Conservation (phyloP, 1,284 basidiomycete genomes). For the Waitea zeae region DNA sequence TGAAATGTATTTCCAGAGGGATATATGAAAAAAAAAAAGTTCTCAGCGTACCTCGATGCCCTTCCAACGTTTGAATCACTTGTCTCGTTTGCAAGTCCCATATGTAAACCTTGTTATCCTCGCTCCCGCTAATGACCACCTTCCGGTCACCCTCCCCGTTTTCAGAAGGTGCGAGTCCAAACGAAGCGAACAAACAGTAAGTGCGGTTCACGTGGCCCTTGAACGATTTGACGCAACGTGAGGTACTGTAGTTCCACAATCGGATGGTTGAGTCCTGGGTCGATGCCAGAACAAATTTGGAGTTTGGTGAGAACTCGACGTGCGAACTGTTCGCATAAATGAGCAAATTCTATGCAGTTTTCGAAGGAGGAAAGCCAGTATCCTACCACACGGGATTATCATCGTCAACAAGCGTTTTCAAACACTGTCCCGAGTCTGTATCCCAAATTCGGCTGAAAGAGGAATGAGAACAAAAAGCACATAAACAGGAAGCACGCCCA, state of each 20-base stretch:
- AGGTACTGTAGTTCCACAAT: slow-evolving; percentile 89
- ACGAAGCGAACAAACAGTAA: slow-evolving; percentile 53
- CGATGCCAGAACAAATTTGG: slow-evolving; percentile 72
- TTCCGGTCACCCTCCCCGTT: slow-evolving; percentile 20
- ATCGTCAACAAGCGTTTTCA: slow-evolving; percentile 93
- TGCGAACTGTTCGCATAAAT: slow-evolving; percentile 44
- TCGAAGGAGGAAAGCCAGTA: slow-evolving; percentile 7
- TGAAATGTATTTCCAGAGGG: too few relatives aligned
- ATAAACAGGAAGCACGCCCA: slow-evolving; percentile 22
- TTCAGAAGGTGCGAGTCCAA: slow-evolving; percentile 21
- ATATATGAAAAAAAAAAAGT: slow-evolving; percentile 3
- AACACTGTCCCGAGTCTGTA: slow-evolving; percentile 87
- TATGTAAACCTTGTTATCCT: slow-evolving; percentile 75
- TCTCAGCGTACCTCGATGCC: slow-evolving; percentile 49
- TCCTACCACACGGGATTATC: slow-evolving; percentile 83
- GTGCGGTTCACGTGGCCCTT: slow-evolving; percentile 70
- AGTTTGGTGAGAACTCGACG: slow-evolving; percentile 84
- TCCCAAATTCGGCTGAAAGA: slow-evolving; percentile 83
- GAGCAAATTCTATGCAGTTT: slow-evolving; percentile 3
- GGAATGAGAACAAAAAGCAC: slow-evolving; percentile 1
- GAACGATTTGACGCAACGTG: slow-evolving; percentile 87
- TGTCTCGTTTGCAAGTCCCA: slow-evolving; percentile 86
- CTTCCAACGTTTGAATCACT: slow-evolving; percentile 58
- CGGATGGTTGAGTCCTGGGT: slow-evolving; percentile 89
- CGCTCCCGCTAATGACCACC: slow-evolving; percentile 77